Conservation (phyloP, 148 eudicot species). For the Heliamphora exappendiculata region DNA sequence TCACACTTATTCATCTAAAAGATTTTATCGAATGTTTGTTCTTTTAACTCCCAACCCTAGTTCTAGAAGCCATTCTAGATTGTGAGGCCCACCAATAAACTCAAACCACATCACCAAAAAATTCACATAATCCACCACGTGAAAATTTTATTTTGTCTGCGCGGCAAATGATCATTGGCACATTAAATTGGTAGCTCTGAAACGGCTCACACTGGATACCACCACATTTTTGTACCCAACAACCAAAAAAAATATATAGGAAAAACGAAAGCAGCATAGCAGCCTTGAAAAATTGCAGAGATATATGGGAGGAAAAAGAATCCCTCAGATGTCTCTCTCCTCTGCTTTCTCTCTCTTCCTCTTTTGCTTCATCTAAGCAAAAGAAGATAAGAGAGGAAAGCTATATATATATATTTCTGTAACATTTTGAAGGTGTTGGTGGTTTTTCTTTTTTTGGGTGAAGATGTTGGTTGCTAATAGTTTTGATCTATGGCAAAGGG, state of each 20-base stretch:
- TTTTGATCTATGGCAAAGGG: conserved; percentile 94
- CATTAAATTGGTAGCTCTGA: neutral
- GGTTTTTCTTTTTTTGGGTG: neutral
- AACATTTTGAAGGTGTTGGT: neutral
- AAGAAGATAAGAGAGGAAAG: conserved; percentile 27
- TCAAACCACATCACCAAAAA: neutral
- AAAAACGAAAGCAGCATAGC: neutral
- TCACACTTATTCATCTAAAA: too few species aligned
- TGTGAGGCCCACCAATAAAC: too few species aligned
- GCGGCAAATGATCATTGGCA: neutral
- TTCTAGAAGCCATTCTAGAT: too few species aligned
- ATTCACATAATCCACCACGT: neutral
- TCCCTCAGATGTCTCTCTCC: conserved; percentile 21
- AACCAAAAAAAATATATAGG: neutral
- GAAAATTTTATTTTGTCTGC: neutral
- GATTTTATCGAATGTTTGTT: too few species aligned
- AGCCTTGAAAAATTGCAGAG: neutral
- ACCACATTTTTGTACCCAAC: conserved; percentile 6
- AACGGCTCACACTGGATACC: neutral
- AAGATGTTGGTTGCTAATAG: conserved; percentile 82
- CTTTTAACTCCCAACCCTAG: too few species aligned
- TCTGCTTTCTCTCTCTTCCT: conserved; percentile 22
- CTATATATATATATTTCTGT: neutral
- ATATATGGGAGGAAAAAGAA: conserved; percentile 1
- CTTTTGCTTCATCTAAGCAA: conserved; percentile 16